Evolutionary conservation across 2,329 filamentous ascomycete genomes (phyloP), one percentile per base, ranked within the genome.

Genomic region (Scytalidium sp.): DNA sequence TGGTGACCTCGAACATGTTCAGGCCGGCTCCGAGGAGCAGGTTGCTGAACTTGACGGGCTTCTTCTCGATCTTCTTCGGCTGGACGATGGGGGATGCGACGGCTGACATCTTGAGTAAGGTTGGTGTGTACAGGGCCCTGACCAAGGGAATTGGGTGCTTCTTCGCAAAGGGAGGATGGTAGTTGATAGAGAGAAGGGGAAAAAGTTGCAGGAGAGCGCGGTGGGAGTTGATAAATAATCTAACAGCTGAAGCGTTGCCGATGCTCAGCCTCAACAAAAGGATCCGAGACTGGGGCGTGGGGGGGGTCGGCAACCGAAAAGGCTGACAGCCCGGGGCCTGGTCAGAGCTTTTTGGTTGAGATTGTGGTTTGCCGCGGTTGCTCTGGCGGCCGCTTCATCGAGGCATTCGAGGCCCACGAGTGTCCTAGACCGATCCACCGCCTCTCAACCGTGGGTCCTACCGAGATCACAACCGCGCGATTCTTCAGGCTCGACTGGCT

Each of bases 21-120:
- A 67, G 56, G 29, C 62, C 58, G 47, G 64, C 64, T 51, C 65
- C 64, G 52, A 67, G 84, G 67, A 99, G 79, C 82, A 99, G 74
- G 78, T 99, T 99, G 79, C 91, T 96, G 82, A 97, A 97, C 84
- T 97, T 97, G 83, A 99, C 83, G 60, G 94, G 94, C 84, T 97
- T 97, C 88, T 97, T 97, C 87, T 97, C 92, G 71, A 69, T 75
- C 73, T 71, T 73, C 67, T 68, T 74, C 69, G 70, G 71, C 60
- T 73, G 71, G 62, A 79, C 73, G 32, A 36, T 36, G 13, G 32
- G 32, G 64, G 79, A 69, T 64, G 74, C 70, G 65, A 76, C 74
- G 67, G 79, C 74, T 72, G 83, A 83, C 83, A 88, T 86, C 73
- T 71, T 77, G 72, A 69, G 67, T 67, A 67, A 76, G 74, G 75